These are phyloP conservation scores for Curvularia verruculosa DNA, from an alignment of 2,329 filamentous ascomycete genomes.

Conservation along the genomic window DNA sequence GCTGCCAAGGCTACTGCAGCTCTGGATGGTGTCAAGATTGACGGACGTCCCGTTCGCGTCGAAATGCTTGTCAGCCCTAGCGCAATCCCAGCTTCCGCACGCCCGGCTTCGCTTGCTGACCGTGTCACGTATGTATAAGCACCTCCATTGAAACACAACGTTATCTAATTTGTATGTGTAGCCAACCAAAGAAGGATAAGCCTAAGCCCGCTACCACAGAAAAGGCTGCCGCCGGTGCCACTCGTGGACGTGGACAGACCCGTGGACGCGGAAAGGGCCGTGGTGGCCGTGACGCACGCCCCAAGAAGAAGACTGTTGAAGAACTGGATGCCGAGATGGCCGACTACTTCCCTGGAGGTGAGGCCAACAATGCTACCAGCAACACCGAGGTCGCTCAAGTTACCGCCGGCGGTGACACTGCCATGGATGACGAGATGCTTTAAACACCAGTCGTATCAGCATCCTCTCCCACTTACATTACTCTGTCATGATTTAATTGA, in stretches of 20 bases:
- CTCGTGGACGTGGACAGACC: slow-evolving; percentile 52
- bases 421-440: slow-evolving; percentile 51
- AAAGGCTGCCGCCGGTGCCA: slow-evolving; percentile 64
- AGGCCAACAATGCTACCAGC: slow-evolving; percentile 52
- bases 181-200: slow-evolving; percentile 65
- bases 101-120: slow-evolving; percentile 76
- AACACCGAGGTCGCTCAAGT: slow-evolving; percentile 53
- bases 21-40: slow-evolving; percentile 88
- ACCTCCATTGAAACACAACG: background rate
- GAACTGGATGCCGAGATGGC: slow-evolving; percentile 98
- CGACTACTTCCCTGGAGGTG: slow-evolving; percentile 77
- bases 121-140: slow-evolving; percentile 72
- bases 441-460: slow-evolving; percentile 20
- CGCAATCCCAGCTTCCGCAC: slow-evolving; percentile 69
- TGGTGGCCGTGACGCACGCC: slow-evolving; percentile 59
- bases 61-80: slow-evolving; percentile 86
- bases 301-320: slow-evolving; percentile 91
- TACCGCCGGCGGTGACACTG: slow-evolving; percentile 46
- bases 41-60: slow-evolving; percentile 91
- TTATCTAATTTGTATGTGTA: slow-evolving; percentile 38
- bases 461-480: slow-evolving; percentile 5
- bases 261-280: slow-evolving; percentile 56
- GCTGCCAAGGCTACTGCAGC: slow-evolving; percentile 83
- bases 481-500: slow-evolving; percentile 16
- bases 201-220: slow-evolving; percentile 76